Percentiles rank a stretch among this genome's conserved stretches.
These are phyloP conservation scores for Dianthus caryophyllus DNA, from an alignment of 148 eudicot genomes.

Conservation along the genomic window DNA sequence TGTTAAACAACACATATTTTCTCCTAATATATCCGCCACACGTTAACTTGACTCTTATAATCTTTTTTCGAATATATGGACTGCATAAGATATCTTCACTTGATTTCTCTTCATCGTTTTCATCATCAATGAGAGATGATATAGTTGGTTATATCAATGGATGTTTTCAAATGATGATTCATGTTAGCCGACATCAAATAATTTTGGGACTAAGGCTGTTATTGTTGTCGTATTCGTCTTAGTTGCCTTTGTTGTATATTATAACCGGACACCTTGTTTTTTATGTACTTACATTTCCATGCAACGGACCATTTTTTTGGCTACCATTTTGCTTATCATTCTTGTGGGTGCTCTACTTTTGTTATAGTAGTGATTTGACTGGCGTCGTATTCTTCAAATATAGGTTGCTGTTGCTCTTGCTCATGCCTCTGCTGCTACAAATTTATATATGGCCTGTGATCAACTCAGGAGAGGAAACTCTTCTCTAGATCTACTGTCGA, in stretches of 20 bases:
- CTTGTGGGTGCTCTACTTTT: background rate
- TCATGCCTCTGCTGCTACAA: constrained; percentile 56
- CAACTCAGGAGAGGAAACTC: constrained; percentile 49
- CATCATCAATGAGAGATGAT: background rate
- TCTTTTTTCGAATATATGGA: background rate
- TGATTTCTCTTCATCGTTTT: background rate
- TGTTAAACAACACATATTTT: too few species aligned
- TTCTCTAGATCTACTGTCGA: constrained; percentile 41
- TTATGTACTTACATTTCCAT: background rate
- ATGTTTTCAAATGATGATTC: too few species aligned
- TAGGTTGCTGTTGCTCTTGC: constrained; percentile 72
- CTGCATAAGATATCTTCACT: constrained; percentile 6
- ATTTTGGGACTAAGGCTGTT: too few species aligned
- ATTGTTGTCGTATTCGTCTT: too few species aligned
- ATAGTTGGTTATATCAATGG: too few species aligned
- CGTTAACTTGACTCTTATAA: too few species aligned
- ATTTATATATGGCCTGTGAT: constrained; percentile 46
- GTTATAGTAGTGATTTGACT: background rate
- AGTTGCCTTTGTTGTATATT: too few species aligned
- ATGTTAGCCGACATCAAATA: too few species aligned
- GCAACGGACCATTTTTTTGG: background rate
- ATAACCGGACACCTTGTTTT: too few species aligned
- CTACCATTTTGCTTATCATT: background rate
- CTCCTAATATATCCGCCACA: too few species aligned
- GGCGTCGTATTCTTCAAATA: background rate